Conservation (phyloP, 2,329 filamentous ascomycete species). For the Exserohilum rostratum region DNA sequence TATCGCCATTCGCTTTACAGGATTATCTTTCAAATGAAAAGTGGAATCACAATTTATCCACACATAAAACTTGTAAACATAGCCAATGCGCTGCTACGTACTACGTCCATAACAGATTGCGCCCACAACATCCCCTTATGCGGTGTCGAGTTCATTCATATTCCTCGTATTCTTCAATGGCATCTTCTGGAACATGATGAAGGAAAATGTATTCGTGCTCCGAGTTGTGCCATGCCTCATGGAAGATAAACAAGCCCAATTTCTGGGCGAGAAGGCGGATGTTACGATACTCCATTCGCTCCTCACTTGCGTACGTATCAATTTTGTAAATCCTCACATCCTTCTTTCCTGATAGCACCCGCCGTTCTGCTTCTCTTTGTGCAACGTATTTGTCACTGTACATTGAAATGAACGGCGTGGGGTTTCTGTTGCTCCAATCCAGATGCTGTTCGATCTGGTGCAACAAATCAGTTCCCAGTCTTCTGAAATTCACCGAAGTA, state of each 20-base stretch:
- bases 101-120: no score
- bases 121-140: no score
- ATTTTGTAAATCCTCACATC: neutral
- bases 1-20: no score
- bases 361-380: neutral
- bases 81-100: no score
- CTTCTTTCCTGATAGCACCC: neutral
- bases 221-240: neutral
- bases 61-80: no score
- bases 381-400: neutral
- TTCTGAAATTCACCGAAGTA: neutral
- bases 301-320: neutral
- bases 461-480: neutral
- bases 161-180: neutral
- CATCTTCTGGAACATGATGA: neutral
- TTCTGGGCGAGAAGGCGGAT: neutral
- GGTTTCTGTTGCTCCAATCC: neutral
- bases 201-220: neutral
- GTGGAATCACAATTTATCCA: no score
- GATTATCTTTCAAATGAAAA: no score
- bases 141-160: no score
- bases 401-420: neutral
- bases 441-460: neutral
- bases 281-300: neutral
- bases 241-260: neutral